Percentiles rank a stretch among this genome's conserved stretches.
Conservation (phyloP, 768 basidiomycete genomes). For the Amanita rimosa region DNA sequence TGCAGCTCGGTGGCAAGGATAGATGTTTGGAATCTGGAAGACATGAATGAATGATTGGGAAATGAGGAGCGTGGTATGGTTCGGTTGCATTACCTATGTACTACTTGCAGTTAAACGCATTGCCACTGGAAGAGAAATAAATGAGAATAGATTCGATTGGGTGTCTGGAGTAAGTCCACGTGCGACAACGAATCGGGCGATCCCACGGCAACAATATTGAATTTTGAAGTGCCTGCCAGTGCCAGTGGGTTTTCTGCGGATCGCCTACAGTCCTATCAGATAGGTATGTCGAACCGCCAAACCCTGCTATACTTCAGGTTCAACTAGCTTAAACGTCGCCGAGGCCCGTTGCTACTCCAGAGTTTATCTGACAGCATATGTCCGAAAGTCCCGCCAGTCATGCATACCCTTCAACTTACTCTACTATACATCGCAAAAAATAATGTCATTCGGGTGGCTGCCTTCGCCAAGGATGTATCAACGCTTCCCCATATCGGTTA, state of each 20-base stretch:
- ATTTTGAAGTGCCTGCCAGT: too few species aligned
- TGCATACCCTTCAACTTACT: too few species aligned
- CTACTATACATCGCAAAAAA: too few species aligned
- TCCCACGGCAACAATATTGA: slow-evolving; percentile 14
- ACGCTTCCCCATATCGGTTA: slow-evolving; percentile 32
- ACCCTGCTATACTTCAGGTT: too few species aligned
- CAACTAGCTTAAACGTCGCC: background rate
- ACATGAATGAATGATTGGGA: slow-evolving; percentile 14
- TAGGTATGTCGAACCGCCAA: slow-evolving; percentile 9
- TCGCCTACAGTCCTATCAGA: slow-evolving; percentile 20
- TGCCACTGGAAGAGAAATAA: background rate
- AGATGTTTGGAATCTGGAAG: slow-evolving; percentile 19
- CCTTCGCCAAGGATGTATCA: slow-evolving; percentile 11
- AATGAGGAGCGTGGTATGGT: background rate
- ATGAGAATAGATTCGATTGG: slow-evolving; percentile 1
- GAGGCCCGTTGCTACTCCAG: background rate
- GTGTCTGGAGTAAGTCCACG: slow-evolving; percentile 3
- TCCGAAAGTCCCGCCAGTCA: background rate
- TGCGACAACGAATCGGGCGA: slow-evolving; percentile 15
- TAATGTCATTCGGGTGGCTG: background rate
- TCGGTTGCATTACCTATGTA: slow-evolving; percentile 2
- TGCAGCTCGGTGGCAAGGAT: slow-evolving; percentile 16
- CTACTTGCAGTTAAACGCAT: background rate
- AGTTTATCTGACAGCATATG: slow-evolving; percentile 5
- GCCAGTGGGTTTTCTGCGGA: slow-evolving; percentile 27